These are phyloP conservation scores for Nothophytophthora sp. DNA, from an alignment of 352 stramenopile genomes.

Conservation along the genomic window DNA sequence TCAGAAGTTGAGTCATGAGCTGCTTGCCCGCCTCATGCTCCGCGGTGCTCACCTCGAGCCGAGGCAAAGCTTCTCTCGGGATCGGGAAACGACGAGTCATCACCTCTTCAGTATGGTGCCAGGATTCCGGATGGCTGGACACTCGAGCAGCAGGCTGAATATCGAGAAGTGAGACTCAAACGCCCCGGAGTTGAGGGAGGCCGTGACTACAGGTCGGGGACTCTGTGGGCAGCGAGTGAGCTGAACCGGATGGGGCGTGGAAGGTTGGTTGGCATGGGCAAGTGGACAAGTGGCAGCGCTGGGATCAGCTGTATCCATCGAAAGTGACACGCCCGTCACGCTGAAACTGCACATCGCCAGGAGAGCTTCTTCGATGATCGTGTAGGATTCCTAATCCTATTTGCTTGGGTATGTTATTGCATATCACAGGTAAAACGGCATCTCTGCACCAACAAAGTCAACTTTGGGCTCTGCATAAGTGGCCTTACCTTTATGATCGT, in stretches of 20 bases:
- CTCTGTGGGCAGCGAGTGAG: slow-evolving; percentile 8
- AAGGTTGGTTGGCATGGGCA: neutral
- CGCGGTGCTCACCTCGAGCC: slow-evolving; percentile 25
- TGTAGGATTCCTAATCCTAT: too few relatives aligned
- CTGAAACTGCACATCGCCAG: slow-evolving; percentile 6
- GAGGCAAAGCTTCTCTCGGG: slow-evolving; percentile 32
- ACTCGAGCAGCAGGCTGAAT: slow-evolving; percentile 9
- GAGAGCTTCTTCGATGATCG: too few relatives aligned
- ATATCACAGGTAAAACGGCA: neutral
- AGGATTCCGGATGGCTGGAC: neutral
- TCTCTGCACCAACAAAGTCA: too few relatives aligned
- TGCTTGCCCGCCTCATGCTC: slow-evolving; percentile 36
- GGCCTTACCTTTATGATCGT: too few relatives aligned
- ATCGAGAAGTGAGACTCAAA: slow-evolving; percentile 24
- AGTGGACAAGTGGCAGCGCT: slow-evolving; percentile 14
- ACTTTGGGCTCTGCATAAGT: too few relatives aligned
- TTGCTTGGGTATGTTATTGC: neutral
- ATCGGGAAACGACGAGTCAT: slow-evolving; percentile 49
- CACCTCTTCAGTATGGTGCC: slow-evolving; percentile 2
- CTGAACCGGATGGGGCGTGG: neutral
- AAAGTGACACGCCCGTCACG: slow-evolving; percentile 12
- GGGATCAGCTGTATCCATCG: slow-evolving; percentile 25
- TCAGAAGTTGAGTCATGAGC: slow-evolving; percentile 39
- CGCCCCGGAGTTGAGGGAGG: slow-evolving; percentile 15
- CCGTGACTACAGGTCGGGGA: slow-evolving; percentile 2